A percentile compares a stretch with the other conserved stretches of the same genome.
Evolutionary conservation across 345 rosid genomes (phyloP).

Genomic region (Erucastrum elatum): DNA sequence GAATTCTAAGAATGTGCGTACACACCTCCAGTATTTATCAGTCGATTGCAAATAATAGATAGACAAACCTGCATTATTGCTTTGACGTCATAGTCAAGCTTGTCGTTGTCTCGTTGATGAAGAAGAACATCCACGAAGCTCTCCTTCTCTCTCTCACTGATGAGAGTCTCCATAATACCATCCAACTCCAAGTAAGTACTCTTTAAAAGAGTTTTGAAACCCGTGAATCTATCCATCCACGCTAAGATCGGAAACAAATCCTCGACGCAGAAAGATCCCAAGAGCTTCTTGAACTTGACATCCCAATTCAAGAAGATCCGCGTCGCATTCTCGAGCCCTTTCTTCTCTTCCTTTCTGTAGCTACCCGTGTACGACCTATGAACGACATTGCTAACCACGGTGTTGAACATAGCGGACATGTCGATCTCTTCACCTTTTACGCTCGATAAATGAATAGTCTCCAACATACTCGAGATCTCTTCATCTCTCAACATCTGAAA

Average conservation of each 20-base stretch:
- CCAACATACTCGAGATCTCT: slow-evolving; percentile 33
- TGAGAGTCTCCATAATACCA: slow-evolving; percentile 29
- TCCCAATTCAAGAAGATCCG: slow-evolving; percentile 43
- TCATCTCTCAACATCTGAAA: slow-evolving; percentile 34
- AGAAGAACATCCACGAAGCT: slow-evolving; percentile 33
- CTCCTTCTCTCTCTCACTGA: slow-evolving; percentile 25
- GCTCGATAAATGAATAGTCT: slow-evolving; percentile 26
- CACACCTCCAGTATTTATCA: neutral
- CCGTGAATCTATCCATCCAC: slow-evolving; percentile 30
- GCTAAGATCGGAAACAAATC: slow-evolving; percentile 30
- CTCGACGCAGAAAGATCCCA: slow-evolving; percentile 46
- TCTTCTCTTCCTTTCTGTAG: slow-evolving; percentile 4
- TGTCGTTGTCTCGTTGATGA: slow-evolving; percentile 27
- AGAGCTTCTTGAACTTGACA: slow-evolving; percentile 16
- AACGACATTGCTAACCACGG: slow-evolving; percentile 1
- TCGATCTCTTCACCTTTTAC: slow-evolving; percentile 30
- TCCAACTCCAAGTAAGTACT: slow-evolving; percentile 21
- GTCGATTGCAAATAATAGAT: neutral
- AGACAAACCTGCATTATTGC: slow-evolving; percentile 36
- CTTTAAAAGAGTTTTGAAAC: slow-evolving; percentile 7
- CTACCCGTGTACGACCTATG: slow-evolving; percentile 61
- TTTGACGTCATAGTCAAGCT: slow-evolving; percentile 35
- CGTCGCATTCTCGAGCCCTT: slow-evolving; percentile 64
- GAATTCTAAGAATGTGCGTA: too few species aligned
- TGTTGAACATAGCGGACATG: slow-evolving; percentile 32